phyloP scores from a whole-genome alignment of 768 basidiomycete genomes.

The Boletus rubroflammeus region DNA sequence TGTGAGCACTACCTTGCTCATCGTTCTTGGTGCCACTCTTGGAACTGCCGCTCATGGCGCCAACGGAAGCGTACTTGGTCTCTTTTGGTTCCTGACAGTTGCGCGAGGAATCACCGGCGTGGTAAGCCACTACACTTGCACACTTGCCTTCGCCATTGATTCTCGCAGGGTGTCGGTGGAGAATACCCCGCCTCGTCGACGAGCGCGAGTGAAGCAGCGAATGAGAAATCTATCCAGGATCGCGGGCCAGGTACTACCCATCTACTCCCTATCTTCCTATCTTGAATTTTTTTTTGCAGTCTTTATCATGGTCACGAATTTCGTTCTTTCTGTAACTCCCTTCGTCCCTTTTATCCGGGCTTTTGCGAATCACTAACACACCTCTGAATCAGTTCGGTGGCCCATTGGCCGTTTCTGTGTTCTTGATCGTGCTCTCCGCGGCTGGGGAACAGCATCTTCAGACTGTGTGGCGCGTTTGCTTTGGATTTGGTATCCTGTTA shows the following conservation, averaged over 20 bases:
- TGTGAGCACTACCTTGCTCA: slow-evolving; percentile 61
- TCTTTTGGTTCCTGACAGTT: slow-evolving; percentile 75
- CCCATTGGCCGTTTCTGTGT: slow-evolving; percentile 61
- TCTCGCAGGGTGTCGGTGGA: slow-evolving; percentile 60
- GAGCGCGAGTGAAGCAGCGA: slow-evolving; percentile 67
- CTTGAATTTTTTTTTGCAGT: slow-evolving; percentile 32
- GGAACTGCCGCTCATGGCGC: slow-evolving; percentile 66
- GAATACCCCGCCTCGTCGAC: slow-evolving; percentile 76
- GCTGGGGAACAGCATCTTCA: slow-evolving; percentile 58
- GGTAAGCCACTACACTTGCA: slow-evolving; percentile 33
- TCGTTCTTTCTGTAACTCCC: slow-evolving; percentile 54
- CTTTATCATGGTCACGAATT: slow-evolving; percentile 76
- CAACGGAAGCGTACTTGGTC: slow-evolving; percentile 49
- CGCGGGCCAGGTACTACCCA: slow-evolving; percentile 52
- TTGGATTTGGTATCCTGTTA: slow-evolving; percentile 58
- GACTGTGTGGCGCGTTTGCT: slow-evolving; percentile 67
- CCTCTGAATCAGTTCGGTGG: slow-evolving; percentile 50
- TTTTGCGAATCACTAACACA: not conserved
- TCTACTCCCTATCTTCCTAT: not conserved
- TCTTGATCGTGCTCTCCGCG: slow-evolving; percentile 65
- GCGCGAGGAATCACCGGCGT: slow-evolving; percentile 69
- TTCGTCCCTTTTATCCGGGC: not conserved
- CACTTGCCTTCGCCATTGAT: not conserved
- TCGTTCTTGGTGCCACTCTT: slow-evolving; percentile 66
- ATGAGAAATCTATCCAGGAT: slow-evolving; percentile 56